A percentile compares a stretch with the other conserved stretches of the same genome.
Conservation (phyloP, 2,329 filamentous ascomycete species). For the Penicillium aurantiogriseum region DNA sequence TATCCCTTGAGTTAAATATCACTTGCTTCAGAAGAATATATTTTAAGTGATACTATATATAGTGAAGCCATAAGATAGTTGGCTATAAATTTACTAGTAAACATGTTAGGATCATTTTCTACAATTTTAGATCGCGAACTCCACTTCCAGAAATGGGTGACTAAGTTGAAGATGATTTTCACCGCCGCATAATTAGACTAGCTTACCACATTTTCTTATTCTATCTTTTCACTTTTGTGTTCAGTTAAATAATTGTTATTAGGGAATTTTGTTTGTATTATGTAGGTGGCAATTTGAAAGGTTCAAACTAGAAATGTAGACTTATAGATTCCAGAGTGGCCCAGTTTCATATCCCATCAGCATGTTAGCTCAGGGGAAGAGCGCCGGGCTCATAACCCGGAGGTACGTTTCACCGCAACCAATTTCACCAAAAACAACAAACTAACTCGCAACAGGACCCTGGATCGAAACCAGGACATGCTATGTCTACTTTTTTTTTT, state of each 20-base stretch:
- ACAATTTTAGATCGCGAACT: not conserved
- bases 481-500: not conserved
- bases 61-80: not conserved
- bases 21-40: not conserved
- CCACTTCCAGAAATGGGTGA: not conserved
- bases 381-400: slow-evolving; percentile 51
- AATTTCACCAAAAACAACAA: not conserved
- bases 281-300: no score
- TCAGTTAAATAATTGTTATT: no score
- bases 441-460: not conserved
- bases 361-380: slow-evolving; percentile 48
- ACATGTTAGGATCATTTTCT: not conserved
- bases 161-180: not conserved
- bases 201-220: no score
- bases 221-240: no score
- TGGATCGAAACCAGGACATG: slow-evolving; percentile 6
- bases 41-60: not conserved
- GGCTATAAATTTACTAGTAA: not conserved
- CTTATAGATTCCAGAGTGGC: no score
- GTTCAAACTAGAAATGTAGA: no score
- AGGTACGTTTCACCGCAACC: slow-evolving; percentile 23
- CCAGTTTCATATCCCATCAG: slow-evolving; percentile 1
- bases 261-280: no score
- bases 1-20: no score
- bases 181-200: no score